A percentile compares a stretch with the other conserved stretches of the same genome.
phyloP scores from a whole-genome alignment of 257 asterid genomes.

The Nicotiana paniculata region DNA sequence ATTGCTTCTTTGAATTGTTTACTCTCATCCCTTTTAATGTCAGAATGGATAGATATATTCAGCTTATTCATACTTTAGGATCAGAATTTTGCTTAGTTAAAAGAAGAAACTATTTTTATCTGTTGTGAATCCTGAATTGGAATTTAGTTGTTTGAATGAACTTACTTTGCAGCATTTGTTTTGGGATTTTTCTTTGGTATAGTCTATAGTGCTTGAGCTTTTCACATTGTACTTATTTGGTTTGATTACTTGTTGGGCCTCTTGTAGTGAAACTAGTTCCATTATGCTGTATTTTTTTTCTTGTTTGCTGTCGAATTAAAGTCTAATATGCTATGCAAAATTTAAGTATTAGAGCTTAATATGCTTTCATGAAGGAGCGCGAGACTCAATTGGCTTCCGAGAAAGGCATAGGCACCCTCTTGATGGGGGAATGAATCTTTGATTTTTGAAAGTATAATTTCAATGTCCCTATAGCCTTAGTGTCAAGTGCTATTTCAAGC shows the following conservation, averaged over 20 bases:
- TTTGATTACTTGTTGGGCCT: not conserved
- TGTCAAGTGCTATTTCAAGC: not conserved
- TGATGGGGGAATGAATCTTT: not conserved
- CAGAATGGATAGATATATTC: no score
- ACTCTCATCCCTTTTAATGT: no score
- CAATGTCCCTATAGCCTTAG: not conserved
- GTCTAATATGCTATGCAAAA: not conserved
- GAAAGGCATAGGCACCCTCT: not conserved
- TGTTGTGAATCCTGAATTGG: no score
- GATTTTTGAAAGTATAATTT: not conserved
- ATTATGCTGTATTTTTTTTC: not conserved
- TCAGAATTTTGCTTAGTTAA: no score
- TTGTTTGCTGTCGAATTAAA: not conserved
- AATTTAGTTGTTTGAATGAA: no score
- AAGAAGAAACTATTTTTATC: no score
- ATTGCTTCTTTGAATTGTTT: no score
- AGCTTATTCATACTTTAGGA: no score
- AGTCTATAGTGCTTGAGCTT: not conserved
- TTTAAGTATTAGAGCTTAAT: no score
- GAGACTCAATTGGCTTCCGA: constrained; percentile 12
- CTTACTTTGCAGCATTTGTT: not conserved
- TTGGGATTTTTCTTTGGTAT: not conserved
- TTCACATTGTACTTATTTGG: not conserved
- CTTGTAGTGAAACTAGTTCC: not conserved
- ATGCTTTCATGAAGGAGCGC: not conserved